Evolutionary conservation across 768 basidiomycete species (phyloP).

Genomic region (Dioszegia hungarica): DNA sequence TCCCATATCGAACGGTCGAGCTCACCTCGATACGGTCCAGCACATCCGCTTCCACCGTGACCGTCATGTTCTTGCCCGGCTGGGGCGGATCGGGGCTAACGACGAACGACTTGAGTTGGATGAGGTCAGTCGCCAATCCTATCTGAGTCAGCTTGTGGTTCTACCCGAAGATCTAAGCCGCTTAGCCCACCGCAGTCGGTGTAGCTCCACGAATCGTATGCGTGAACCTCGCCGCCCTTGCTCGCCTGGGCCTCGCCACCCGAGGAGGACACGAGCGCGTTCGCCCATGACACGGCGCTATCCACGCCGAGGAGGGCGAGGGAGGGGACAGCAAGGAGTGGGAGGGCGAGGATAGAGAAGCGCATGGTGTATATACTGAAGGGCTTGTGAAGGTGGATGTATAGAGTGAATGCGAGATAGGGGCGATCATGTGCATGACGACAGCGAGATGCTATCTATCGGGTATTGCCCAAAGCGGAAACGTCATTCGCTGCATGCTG

Average conservation of each 20-base stretch:
- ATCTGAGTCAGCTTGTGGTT: neutral
- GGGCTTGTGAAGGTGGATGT: neutral
- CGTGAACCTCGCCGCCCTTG: conserved; percentile 45
- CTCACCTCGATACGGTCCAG: conserved; percentile 62
- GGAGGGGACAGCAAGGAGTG: conserved; percentile 24
- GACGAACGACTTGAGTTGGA: conserved; percentile 63
- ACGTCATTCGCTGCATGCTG: no score
- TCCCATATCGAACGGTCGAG: neutral
- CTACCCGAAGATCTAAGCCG: no score
- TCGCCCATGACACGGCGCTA: conserved; percentile 26
- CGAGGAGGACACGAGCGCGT: conserved; percentile 21
- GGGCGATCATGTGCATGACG: neutral
- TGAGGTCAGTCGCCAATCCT: conserved; percentile 38
- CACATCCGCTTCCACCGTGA: conserved; percentile 66
- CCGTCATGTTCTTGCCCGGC: conserved; percentile 82
- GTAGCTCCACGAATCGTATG: conserved; percentile 62
- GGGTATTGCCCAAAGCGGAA: no score
- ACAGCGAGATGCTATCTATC: no score
- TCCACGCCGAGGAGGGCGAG: conserved; percentile 28
- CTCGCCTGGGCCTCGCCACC: conserved; percentile 15
- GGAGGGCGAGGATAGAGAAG: conserved; percentile 23
- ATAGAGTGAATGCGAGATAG: neutral
- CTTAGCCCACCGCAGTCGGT: conserved; percentile 63
- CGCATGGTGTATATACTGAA: conserved; percentile 10
- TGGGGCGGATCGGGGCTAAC: conserved; percentile 82